Evolutionary conservation across 176 grass and related monocot genomes (phyloP).

Genomic region (Dactylis glomerata): DNA sequence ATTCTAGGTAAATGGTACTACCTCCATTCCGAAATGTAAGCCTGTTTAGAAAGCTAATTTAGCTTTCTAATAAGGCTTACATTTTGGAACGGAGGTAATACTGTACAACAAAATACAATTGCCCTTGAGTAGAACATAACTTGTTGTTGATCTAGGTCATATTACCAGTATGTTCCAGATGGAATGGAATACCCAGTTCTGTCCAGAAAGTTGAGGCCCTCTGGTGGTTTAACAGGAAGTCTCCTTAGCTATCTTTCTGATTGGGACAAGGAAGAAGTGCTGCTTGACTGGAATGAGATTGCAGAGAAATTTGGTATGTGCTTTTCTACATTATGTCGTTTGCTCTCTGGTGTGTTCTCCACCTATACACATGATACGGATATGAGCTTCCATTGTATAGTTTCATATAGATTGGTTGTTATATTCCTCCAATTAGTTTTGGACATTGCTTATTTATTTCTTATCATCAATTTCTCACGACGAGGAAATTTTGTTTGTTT

Average conservation of each 20-base stretch:
- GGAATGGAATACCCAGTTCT: constrained; percentile 86
- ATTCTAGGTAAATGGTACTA: not conserved
- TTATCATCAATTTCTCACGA: constrained; percentile 6
- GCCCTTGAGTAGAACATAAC: not conserved
- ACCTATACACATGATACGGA: constrained; percentile 1
- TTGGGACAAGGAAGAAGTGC: constrained; percentile 56
- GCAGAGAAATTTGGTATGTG: constrained; percentile 69
- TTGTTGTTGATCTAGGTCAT: constrained; percentile 52
- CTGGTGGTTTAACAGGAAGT: constrained; percentile 38
- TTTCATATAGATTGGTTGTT: constrained; percentile 14
- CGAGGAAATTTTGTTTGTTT: constrained; percentile 17
- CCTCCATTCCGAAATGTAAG: no score
- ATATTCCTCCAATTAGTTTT: constrained; percentile 14
- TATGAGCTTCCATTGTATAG: not conserved
- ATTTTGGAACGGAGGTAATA: no score
- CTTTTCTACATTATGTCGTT: constrained; percentile 16
- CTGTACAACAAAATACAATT: not conserved
- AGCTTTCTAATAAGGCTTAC: no score
- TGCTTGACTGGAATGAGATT: constrained; percentile 88
- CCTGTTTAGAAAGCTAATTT: no score
- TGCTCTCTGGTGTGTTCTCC: not conserved
- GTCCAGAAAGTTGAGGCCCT: constrained; percentile 49
- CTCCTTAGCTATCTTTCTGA: constrained; percentile 55
- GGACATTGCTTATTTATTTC: constrained; percentile 1
- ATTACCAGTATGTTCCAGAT: constrained; percentile 81